Base-by-base conservation (phyloP, 1,139 yeast genomes). In the Scheffersomyces quercinus region DNA sequence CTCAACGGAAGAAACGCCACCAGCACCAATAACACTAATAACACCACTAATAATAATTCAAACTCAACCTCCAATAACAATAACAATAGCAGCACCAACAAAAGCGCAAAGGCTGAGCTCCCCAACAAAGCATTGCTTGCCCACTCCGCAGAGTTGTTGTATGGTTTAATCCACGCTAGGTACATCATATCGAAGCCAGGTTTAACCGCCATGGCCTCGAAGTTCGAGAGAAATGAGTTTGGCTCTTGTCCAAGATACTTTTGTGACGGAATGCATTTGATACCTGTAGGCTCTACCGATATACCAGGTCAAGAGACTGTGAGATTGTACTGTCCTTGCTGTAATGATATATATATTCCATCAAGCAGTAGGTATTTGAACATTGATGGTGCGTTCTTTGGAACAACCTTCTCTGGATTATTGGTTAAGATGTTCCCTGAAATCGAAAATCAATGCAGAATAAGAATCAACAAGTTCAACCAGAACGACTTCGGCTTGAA, bases 351-450 rank as follows among this genome's bases (percentile, higher is more conserved):
- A 36, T 93, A 93, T 65, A 69, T 89, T 44, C 98, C 98, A 1
- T 83, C 85, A 48, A 84, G 90, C 48, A 83, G 95, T 15, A 75
- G 97, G 50, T 91, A 88, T 64, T 71, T 88, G 49, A 88, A 88
- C 59, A 82, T 93, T 40, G 99, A 93, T 64, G 99, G 99, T 4
- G 97, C 98, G 0, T 93, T 85, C 58, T 93, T 95, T 69, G 99
- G 99, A 6, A 89, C 98, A 1, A 85, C 96, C 28, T 93, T 93
- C 68, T 95, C 97, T 0, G 98, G 97, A 2, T 77, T 93, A 51
- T 86, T 93, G 56, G 81, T 93, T 45, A 88, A 89, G 61, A 87
- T 89, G 77, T 90, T 85, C 67, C 91, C 95, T 5, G 97, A 89
- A 52, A 81, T 91, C 43, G 78, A 73, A 50, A 72, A 74, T 50